Conservation (phyloP, 352 stramenopile genomes). For the Phytophthora nicotianae region DNA sequence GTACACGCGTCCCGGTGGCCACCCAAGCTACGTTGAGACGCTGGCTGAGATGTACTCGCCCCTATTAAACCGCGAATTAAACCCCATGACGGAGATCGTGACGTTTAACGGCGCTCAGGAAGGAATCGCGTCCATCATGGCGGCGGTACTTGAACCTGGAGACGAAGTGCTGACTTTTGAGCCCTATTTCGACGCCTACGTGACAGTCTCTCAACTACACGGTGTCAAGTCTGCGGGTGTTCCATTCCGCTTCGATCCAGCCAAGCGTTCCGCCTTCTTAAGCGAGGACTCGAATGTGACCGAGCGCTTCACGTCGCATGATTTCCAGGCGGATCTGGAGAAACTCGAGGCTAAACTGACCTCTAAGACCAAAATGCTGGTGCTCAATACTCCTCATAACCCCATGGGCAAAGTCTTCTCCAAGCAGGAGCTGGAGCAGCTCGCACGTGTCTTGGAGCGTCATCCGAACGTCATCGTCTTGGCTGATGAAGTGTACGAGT, state of each 20-base stretch:
- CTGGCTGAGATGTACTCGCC: conserved; percentile 84
- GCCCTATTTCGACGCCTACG: conserved; percentile 92
- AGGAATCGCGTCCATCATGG: conserved; percentile 83
- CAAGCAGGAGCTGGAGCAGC: conserved; percentile 90
- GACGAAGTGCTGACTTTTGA: conserved; percentile 90
- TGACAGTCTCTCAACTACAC: conserved; percentile 84
- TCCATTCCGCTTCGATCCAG: conserved; percentile 60
- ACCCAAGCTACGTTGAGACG: conserved; percentile 78
- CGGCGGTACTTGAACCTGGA: conserved; percentile 75
- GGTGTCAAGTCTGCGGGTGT: conserved; percentile 78
- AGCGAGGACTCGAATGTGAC: conserved; percentile 22
- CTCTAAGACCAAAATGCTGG: conserved; percentile 92
- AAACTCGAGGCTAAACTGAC: conserved; percentile 90
- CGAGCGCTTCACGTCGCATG: conserved; percentile 60
- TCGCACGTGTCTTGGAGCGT: conserved; percentile 84
- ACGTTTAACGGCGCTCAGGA: conserved; percentile 91
- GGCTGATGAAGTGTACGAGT: conserved; percentile 99
- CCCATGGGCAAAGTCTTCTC: conserved; percentile 98
- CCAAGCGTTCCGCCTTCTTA: conserved; percentile 54
- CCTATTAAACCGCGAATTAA: conserved; percentile 62
- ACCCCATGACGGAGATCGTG: conserved; percentile 84
- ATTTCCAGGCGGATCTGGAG: conserved; percentile 87
- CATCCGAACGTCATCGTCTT: conserved; percentile 94
- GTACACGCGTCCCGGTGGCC: conserved; percentile 89
- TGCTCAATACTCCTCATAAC: conserved; percentile 99